Base-by-base conservation (phyloP, 164 flowering plant species). In the Annona squamosa region DNA sequence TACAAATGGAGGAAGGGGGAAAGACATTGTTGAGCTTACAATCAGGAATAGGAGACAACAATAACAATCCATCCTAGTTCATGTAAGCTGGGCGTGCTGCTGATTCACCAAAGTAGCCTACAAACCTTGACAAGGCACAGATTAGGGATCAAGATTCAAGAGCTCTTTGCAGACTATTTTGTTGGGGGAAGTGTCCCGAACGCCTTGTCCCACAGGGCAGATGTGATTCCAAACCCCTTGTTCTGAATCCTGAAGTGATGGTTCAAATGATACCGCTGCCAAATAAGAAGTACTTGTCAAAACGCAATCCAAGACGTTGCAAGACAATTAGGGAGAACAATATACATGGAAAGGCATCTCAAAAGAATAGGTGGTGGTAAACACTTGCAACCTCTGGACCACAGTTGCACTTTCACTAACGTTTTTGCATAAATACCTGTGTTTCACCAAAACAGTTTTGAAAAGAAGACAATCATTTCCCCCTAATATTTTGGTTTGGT, bases 151-250 rank as follows among this genome's bases (percentile, higher is more conserved):
- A 42, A 46, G 68, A 61, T 77, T 26, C 77, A 87, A 77, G 78
- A 81, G 67, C 37, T 82, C 72, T 84, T 90, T 17, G n/a, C 16
- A 48, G 69, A 69, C 56, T 72, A 74, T 80, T 89, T 87, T 62
- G 84, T 45, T 52, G 78, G 80, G 59, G 99, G 99, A 73, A 89
- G 89, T 16, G 99, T 95, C 73, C 94, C 91, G 71, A 93, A 95
- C 41, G 87, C 88, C 70, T 48, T 85, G 81, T 95, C 99, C 98
- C 98, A 95, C 1, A 95, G 66, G 0, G 94, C 73, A 2, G 99
- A 91, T 48, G 98, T 95, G 71, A 95, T 91, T 18, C 99, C 98
- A 67, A 88, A 95, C 17, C 99, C 99, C 78, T 83, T 93, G 68
- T 81, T 75, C 75, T 90, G 98, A 70, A 91, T 79, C 67, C 97